Conservation (phyloP, 768 basidiomycete species). For the Mycena olivaceomarginata region DNA sequence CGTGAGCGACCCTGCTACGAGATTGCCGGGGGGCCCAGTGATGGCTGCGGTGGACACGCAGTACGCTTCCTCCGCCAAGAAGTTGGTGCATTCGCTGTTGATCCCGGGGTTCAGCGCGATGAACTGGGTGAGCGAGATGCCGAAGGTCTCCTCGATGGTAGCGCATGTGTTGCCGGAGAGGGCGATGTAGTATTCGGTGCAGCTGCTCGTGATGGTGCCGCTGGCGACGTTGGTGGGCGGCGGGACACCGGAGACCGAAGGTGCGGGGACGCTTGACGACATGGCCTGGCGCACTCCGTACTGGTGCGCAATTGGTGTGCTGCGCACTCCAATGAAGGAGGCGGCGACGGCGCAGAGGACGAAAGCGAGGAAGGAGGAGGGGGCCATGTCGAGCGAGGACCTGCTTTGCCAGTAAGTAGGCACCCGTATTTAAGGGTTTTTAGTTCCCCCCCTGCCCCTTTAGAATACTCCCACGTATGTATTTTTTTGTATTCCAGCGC, state of each 20-base stretch:
- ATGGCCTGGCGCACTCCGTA: slow-evolving; percentile 11
- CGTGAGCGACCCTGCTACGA: slow-evolving; percentile 16
- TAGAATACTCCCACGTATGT: slow-evolving; percentile 11
- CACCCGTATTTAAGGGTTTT: slow-evolving; percentile 12
- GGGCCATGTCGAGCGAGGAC: slow-evolving; percentile 7
- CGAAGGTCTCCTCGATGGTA: background rate
- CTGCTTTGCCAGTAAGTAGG: slow-evolving; percentile 12
- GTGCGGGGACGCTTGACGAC: slow-evolving; percentile 4
- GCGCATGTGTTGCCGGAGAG: background rate
- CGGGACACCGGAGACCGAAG: slow-evolving; percentile 13
- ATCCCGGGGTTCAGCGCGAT: slow-evolving; percentile 15
- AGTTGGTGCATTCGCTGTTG: slow-evolving; percentile 15
- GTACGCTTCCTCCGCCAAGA: slow-evolving; percentile 19
- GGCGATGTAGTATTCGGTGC: slow-evolving; percentile 19
- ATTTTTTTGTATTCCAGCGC: slow-evolving; percentile 13
- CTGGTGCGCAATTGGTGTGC: slow-evolving; percentile 17
- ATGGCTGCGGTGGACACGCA: slow-evolving; percentile 15
- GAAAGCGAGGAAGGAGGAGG: slow-evolving; percentile 13
- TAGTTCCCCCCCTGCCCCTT: background rate
- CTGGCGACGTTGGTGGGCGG: slow-evolving; percentile 14
- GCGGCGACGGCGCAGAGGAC: slow-evolving; percentile 11
- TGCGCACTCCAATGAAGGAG: slow-evolving; percentile 16
- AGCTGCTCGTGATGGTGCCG: slow-evolving; percentile 15
- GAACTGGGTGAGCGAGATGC: slow-evolving; percentile 6
- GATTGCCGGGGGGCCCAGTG: slow-evolving; percentile 9